phyloP scores from a whole-genome alignment of 2,329 filamentous ascomycete species.

The Nemania abortiva region DNA sequence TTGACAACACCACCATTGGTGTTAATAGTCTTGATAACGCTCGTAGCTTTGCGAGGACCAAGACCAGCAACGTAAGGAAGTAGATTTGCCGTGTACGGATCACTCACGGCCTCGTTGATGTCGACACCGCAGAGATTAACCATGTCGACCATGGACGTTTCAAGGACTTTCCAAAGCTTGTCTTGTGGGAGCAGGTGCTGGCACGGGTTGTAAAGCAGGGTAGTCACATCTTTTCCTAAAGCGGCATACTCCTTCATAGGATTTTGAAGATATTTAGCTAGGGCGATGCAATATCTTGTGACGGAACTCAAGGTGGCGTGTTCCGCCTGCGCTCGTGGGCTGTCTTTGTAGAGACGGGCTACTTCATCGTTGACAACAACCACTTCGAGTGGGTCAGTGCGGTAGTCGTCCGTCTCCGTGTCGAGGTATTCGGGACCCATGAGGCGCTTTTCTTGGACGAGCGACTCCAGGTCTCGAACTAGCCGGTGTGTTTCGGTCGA shows the following conservation, averaged over 20 bases:
- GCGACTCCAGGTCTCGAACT: slow-evolving; percentile 81
- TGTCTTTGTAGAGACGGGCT: slow-evolving; percentile 94
- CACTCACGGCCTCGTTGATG: slow-evolving; percentile 88
- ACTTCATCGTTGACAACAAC: slow-evolving; percentile 96
- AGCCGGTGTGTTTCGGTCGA: slow-evolving; percentile 87
- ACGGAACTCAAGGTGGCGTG: slow-evolving; percentile 84
- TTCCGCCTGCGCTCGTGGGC: slow-evolving; percentile 80
- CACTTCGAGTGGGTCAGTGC: slow-evolving; percentile 85
- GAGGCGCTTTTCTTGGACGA: slow-evolving; percentile 82
- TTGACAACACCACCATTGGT: slow-evolving; percentile 88
- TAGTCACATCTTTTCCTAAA: slow-evolving; percentile 86
- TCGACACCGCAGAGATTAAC: slow-evolving; percentile 97
- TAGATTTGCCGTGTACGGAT: slow-evolving; percentile 85
- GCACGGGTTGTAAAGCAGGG: slow-evolving; percentile 88
- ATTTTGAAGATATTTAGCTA: slow-evolving; percentile 93
- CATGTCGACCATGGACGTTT: slow-evolving; percentile 98
- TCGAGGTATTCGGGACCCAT: slow-evolving; percentile 87
- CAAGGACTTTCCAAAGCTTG: slow-evolving; percentile 85
- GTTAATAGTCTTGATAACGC: slow-evolving; percentile 89
- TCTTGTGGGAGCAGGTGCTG: slow-evolving; percentile 91
- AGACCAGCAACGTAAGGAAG: slow-evolving; percentile 92
- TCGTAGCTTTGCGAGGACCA: slow-evolving; percentile 89
- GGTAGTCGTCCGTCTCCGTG: slow-evolving; percentile 78
- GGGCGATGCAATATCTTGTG: slow-evolving; percentile 87
- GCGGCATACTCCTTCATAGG: slow-evolving; percentile 97